Conservation (phyloP, 2,329 filamentous ascomycete genomes). For the Rutstroemia sp. region DNA sequence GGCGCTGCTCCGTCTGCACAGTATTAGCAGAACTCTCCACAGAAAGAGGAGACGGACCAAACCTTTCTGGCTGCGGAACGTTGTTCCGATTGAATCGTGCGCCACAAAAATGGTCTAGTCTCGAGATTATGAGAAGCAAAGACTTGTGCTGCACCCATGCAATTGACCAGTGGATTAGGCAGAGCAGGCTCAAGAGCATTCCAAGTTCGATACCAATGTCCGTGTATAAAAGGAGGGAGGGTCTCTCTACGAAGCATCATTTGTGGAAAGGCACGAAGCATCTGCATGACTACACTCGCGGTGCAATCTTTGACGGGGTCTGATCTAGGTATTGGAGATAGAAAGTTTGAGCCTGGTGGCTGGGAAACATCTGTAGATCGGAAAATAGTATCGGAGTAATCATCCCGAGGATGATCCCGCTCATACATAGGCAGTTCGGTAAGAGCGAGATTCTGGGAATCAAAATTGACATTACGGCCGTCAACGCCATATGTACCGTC, state of each 20-base stretch:
- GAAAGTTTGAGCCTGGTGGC: neutral
- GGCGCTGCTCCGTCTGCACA: neutral
- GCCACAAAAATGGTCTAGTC: conserved; percentile 19
- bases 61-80: neutral
- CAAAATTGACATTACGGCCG: neutral
- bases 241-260: conserved; percentile 26
- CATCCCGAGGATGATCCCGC: neutral
- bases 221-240: conserved; percentile 24
- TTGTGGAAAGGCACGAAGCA: conserved; percentile 17
- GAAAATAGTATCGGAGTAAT: neutral
- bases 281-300: conserved; percentile 10
- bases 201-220: neutral
- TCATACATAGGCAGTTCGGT: neutral
- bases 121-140: conserved; percentile 18
- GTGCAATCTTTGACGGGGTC: neutral
- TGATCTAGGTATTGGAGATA: neutral
- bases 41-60: neutral
- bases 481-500: neutral
- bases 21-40: neutral
- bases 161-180: conserved; percentile 15
- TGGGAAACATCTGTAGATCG: neutral
- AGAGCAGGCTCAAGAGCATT: neutral
- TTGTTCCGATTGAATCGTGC: conserved; percentile 12
- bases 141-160: conserved; percentile 24
- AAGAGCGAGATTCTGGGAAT: neutral